phyloP scores from a whole-genome alignment of 2,329 filamentous ascomycete genomes.

The Aspergillus neotritici region DNA sequence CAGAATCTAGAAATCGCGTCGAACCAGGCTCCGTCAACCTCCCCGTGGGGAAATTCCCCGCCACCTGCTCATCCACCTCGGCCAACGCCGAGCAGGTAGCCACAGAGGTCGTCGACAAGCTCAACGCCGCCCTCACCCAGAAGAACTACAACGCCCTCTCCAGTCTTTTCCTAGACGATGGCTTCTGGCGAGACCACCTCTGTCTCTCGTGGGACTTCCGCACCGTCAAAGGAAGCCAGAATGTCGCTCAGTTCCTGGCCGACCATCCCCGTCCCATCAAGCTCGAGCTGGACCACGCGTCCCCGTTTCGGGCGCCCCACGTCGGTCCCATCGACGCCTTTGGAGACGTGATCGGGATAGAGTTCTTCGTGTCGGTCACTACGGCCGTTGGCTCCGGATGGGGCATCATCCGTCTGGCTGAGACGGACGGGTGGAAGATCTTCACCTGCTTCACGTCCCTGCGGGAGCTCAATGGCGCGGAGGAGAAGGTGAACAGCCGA shows the following conservation, averaged over 20 bases:
- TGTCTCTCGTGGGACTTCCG: constrained; percentile 52
- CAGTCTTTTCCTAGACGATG: constrained; percentile 46
- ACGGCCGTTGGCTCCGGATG: constrained; percentile 51
- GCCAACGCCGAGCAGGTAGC: constrained; percentile 37
- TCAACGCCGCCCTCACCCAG: constrained; percentile 37
- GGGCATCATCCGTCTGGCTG: constrained; percentile 51
- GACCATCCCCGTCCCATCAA: constrained; percentile 41
- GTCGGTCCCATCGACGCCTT: constrained; percentile 46
- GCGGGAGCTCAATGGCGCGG: constrained; percentile 48
- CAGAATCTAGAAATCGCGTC: constrained; percentile 35
- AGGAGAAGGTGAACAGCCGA: constrained; percentile 45
- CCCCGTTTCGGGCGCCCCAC: constrained; percentile 42
- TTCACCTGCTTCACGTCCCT: constrained; percentile 60
- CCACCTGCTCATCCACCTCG: constrained; percentile 27
- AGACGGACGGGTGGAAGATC: constrained; percentile 52
- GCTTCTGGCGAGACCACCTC: constrained; percentile 57
- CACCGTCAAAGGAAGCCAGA: constrained; percentile 46
- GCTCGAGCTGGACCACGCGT: constrained; percentile 45
- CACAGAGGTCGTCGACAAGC: constrained; percentile 28
- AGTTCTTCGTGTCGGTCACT: constrained; percentile 52
- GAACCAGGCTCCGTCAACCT: constrained; percentile 53
- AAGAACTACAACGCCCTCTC: constrained; percentile 32
- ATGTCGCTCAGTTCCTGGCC: constrained; percentile 32
- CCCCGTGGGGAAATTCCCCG: constrained; percentile 40
- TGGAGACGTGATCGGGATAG: constrained; percentile 49